These are phyloP conservation scores for Salvia rosmarinus DNA, from an alignment of 257 asterid species.

Conservation along the genomic window DNA sequence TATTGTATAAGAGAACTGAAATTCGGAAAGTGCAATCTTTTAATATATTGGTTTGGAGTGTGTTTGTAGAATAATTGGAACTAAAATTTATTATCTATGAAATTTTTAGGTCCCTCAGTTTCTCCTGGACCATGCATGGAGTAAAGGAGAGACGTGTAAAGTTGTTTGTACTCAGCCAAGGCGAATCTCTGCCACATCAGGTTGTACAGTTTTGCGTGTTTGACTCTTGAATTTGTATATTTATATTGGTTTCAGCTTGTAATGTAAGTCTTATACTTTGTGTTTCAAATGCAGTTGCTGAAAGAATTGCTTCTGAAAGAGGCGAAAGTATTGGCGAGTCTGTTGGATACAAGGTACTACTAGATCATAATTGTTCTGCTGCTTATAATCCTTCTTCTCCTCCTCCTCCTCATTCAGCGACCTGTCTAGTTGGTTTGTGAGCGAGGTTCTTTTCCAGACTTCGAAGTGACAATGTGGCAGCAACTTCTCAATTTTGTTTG, in stretches of 20 bases:
- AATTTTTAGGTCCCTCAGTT: constrained; percentile 82
- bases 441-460: too few species aligned
- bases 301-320: constrained; percentile 93
- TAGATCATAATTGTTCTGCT: constrained; percentile 20
- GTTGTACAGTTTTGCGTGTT: constrained; percentile 42
- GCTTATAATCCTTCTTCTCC: not conserved
- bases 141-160: constrained; percentile 81
- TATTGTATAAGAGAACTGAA: not conserved
- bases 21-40: not conserved
- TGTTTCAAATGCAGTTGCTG: constrained; percentile 73
- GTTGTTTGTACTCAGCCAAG: constrained; percentile 94
- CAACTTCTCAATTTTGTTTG: constrained; percentile 17
- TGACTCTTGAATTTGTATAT: constrained; percentile 23
- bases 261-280: constrained; percentile 25
- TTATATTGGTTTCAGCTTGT: constrained; percentile 19
- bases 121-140: constrained; percentile 88
- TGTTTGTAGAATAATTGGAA: constrained; percentile 7
- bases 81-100: constrained; percentile 14
- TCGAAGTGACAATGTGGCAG: not conserved
- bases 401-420: not conserved
- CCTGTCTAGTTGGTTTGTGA: too few species aligned
- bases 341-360: constrained; percentile 89
- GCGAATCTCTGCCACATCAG: constrained; percentile 93
- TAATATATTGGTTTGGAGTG: not conserved
- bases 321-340: constrained; percentile 86